Percentiles rank a stretch among this genome's conserved stretches.
Conservation (phyloP, 306 rosid species). For the Cicer arietinum region DNA sequence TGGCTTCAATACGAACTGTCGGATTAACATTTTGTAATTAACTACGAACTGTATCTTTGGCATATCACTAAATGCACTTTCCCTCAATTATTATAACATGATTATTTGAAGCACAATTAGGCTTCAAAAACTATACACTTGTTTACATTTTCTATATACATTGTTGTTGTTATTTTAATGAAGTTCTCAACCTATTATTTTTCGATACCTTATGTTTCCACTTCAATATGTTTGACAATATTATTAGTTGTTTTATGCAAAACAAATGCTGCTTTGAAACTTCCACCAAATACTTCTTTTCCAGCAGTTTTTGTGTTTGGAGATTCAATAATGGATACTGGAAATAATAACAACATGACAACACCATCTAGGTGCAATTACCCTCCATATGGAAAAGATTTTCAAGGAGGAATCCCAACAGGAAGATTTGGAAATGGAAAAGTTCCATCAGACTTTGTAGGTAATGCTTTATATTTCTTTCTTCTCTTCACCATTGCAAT, state of each 20-base stretch:
- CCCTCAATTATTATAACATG: too few relatives aligned
- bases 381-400: slow-evolving; percentile 47
- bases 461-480: background rate
- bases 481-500: background rate
- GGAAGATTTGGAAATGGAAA: slow-evolving; percentile 51
- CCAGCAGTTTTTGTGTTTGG: slow-evolving; percentile 71
- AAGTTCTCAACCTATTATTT: too few relatives aligned
- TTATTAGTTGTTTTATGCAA: background rate
- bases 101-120: too few relatives aligned
- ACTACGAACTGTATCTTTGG: too few relatives aligned
- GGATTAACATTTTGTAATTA: too few relatives aligned
- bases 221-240: background rate
- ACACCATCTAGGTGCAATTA: slow-evolving; percentile 36
- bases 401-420: slow-evolving; percentile 36
- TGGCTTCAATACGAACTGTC: too few relatives aligned
- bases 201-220: too few relatives aligned
- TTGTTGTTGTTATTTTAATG: too few relatives aligned
- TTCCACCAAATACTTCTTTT: slow-evolving; percentile 50
- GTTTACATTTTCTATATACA: too few relatives aligned
- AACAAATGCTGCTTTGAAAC: slow-evolving; percentile 3
- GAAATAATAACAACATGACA: slow-evolving; percentile 59
- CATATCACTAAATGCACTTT: too few relatives aligned
- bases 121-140: too few relatives aligned
- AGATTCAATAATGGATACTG: slow-evolving; percentile 79
- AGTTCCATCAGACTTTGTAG: slow-evolving; percentile 47